These are phyloP conservation scores for Quercus bicolor DNA, from an alignment of 306 rosid genomes.

Conservation along the genomic window DNA sequence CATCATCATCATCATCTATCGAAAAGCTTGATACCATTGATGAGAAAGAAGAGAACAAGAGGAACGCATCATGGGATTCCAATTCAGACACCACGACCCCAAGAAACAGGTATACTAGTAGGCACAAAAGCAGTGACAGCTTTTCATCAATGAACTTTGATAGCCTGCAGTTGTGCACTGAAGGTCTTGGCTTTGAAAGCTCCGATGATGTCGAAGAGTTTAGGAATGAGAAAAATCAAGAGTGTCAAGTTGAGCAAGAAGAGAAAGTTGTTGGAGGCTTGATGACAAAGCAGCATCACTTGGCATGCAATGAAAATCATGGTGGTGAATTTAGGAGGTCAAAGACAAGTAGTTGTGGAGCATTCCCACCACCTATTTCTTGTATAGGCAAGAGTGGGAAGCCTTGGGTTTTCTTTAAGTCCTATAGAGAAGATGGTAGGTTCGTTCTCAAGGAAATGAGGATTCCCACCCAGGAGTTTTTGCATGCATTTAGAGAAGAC, in stretches of 20 bases:
- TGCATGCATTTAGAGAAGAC: conserved; percentile 78
- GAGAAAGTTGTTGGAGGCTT: conserved; percentile 19
- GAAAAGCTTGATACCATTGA: conserved; percentile 1
- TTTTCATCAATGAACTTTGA: conserved; percentile 65
- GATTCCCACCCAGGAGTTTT: conserved; percentile 54
- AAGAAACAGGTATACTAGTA: conserved; percentile 11
- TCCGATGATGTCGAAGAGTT: conserved; percentile 73
- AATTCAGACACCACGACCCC: conserved; percentile 4
- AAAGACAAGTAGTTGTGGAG: conserved; percentile 40
- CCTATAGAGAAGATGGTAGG: conserved; percentile 67
- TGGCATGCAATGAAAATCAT: neutral
- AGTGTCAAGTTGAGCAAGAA: conserved; percentile 5
- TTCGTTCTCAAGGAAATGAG: conserved; percentile 68
- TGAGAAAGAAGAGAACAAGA: neutral
- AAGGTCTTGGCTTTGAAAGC: conserved; percentile 92
- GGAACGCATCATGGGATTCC: conserved; percentile 20
- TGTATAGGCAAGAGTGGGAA: conserved; percentile 65
- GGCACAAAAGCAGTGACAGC: conserved; percentile 51
- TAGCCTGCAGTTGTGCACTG: conserved; percentile 85
- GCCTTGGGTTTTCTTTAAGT: conserved; percentile 65
- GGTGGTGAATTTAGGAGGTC: conserved; percentile 47
- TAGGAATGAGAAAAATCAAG: conserved; percentile 26
- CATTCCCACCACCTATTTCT: conserved; percentile 87
- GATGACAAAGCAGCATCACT: conserved; percentile 16
- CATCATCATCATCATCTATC: conserved; percentile 19